Base-by-base conservation (phyloP, 768 basidiomycete genomes). In the Pholiota microspora region DNA sequence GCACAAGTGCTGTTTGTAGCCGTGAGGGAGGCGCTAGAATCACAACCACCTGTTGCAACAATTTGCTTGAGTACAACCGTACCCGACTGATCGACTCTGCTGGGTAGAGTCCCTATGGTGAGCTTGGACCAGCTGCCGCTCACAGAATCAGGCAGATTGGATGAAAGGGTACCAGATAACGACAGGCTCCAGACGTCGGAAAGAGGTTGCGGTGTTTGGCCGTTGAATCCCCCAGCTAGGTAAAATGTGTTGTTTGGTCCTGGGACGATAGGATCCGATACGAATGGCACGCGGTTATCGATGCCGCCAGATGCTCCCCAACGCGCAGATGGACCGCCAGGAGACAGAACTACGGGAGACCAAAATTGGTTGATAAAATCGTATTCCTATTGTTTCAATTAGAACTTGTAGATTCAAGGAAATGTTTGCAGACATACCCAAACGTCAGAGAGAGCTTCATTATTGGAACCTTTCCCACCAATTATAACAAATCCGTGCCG, bases 291-390 rank as follows among this genome's bases (percentile, higher is more conserved):
- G n/a, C 81, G 77, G 38, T 73, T 70, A 61, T 93, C 91, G 35
- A 83, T 85, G 1, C 91, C 91, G 45, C 91, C 91, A 15, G 81
- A 80, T 1, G 89, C 84, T 38, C 84, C 84, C 80, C 82, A 91
- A 18, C 88, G 77, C 49, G 85, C 65, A 23, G 83, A 73, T 29
- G 90, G 90, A 4, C 76, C 73, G 23, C 75, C 77, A 16, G 79
- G 65, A 9, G 81, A 73, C 3, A 88, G 60, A 15, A 57, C 59
- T 29, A 91, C 81, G 62, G 79, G 60, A 0, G 85, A 77, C 91
- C 91, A 93, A 64, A 92, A 92, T 54, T 89, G 75, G 61, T 84
- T 85, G 54, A 66, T 78, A 62, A 84, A 92, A 68, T 90, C 87
- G 62, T 77, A 93, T 70, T 90, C 89, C 89, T 91, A 62, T 23